Percentiles rank a stretch among this genome's conserved stretches.
Evolutionary conservation across 1,284 basidiomycete genomes (phyloP).

Genomic region (Ustilago sp.): DNA sequence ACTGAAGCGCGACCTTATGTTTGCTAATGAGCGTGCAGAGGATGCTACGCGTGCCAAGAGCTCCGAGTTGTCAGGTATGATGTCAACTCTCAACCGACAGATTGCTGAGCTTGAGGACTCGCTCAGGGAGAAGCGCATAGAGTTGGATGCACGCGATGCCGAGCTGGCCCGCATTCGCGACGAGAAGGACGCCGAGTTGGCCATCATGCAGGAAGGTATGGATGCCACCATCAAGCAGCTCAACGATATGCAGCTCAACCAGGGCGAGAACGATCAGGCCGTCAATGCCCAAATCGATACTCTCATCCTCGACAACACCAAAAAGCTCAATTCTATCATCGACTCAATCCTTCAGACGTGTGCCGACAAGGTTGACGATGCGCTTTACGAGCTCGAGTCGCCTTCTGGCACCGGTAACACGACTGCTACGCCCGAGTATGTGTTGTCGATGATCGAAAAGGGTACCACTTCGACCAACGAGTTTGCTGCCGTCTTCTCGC

Average conservation of each 20-base stretch:
- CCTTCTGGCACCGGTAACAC: constrained; percentile 92
- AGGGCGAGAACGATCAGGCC: constrained; percentile 86
- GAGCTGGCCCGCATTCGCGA: constrained; percentile 86
- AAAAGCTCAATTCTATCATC: constrained; percentile 98
- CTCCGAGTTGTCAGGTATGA: constrained; percentile 87
- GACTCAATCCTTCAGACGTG: constrained; percentile 96
- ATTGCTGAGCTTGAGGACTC: constrained; percentile 94
- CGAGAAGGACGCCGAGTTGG: constrained; percentile 96
- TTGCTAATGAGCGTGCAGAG: constrained; percentile 98
- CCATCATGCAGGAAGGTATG: constrained; percentile 96
- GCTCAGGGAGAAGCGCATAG: constrained; percentile 78
- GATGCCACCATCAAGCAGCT: constrained; percentile 91
- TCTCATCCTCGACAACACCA: constrained; percentile 94
- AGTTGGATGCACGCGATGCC: constrained; percentile 79
- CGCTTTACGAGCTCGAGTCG: constrained; percentile 96
- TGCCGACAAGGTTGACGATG: constrained; percentile 95
- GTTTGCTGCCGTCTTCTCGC: constrained; percentile 93
- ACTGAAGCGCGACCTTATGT: constrained; percentile 88
- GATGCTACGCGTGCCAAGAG: constrained; percentile 91
- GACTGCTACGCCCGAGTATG: constrained; percentile 97
- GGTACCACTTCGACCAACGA: constrained; percentile 92
- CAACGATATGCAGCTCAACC: constrained; percentile 85
- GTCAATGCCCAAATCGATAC: constrained; percentile 96
- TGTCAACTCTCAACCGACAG: constrained; percentile 95
- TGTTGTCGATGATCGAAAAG: constrained; percentile 98